Evolutionary conservation across 441 rosid species (phyloP), one percentile per base, ranked within the genome.

Genomic region (Erodium moschatum): DNA sequence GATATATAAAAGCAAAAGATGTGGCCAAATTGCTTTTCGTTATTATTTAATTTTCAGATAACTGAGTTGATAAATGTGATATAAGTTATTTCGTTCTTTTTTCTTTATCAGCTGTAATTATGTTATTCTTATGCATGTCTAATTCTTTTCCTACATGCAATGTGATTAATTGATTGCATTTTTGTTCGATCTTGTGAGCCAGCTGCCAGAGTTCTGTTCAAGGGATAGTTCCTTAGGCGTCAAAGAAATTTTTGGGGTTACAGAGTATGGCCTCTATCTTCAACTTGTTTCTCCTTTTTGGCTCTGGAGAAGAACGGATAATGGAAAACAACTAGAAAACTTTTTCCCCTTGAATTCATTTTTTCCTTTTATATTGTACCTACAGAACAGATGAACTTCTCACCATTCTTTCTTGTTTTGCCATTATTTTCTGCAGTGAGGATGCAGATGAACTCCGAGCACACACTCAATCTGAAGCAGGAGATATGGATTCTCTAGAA

Each of bases 221-320:
- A 78, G 82, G 79, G 94, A 89, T 75, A 86, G 78, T 84, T 87
- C 98, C 48, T 83, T 94, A 29, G 79, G 86, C 38, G 84, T 91
- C 44, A 91, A 91, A 84, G 96, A 94, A 82, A 88, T 94, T 71
- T 91, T 89, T 31, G 97, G 98, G 73, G 98, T 87, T 50, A 74
- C 96, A 80, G 98, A 89, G 97, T 91, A 91, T 24, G 75, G 86
- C 46, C 38, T 73, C 60, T 52, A 20, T 69, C 24, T 44, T 13
- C 27, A 24, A 24, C 27, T 24, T 24, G 1, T 24, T 24, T 24
- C 27, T 24, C 27, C 27, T 24, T 24, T 24, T 66, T 69, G 5
- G 16, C 35, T 69, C 54, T 71, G 40, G 52, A 15, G 69, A 24
- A 40, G 69, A 52, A 58, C n/a, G 27, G 2, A 24, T 24, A 24